A percentile compares a stretch with the other conserved stretches of the same genome.
Evolutionary conservation across 2,329 filamentous ascomycete species (phyloP).

Genomic region (Chaetomiaceae sp.): DNA sequence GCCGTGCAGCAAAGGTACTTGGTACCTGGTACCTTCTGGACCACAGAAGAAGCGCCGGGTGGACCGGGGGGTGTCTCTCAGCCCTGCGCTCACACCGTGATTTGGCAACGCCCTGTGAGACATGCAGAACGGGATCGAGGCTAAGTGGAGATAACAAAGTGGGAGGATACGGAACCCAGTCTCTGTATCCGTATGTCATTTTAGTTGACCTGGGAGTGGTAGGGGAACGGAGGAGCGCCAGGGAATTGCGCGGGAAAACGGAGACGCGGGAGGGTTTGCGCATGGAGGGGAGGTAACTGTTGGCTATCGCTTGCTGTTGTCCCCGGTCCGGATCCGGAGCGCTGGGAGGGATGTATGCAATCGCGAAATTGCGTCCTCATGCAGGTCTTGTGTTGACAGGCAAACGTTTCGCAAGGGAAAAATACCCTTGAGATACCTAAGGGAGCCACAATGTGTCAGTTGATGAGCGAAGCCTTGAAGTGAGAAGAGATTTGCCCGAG

Average conservation of each 20-base stretch:
- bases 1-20: neutral
- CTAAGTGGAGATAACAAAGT: neutral
- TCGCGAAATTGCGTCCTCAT: no score
- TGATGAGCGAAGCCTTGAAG: no score
- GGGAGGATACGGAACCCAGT: neutral
- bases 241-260: neutral
- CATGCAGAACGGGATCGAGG: conserved; percentile 18
- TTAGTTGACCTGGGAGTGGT: neutral
- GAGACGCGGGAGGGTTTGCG: neutral
- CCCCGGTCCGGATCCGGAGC: no score
- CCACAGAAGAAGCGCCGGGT: neutral
- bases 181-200: neutral
- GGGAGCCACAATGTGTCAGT: no score
- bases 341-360: no score
- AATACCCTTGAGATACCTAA: no score
- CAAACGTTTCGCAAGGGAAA: no score
- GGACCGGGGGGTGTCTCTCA: neutral
- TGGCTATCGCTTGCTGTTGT: no score
- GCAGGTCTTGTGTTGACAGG: no score
- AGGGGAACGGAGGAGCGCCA: neutral
- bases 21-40: neutral
- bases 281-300: neutral
- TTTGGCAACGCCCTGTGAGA: conserved; percentile 15
- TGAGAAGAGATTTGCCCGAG: no score
- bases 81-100: neutral